Evolutionary conservation across 139 green algal species (phyloP), one percentile per base, ranked within the genome.

Genomic region (Yamagishiella unicocca): DNA sequence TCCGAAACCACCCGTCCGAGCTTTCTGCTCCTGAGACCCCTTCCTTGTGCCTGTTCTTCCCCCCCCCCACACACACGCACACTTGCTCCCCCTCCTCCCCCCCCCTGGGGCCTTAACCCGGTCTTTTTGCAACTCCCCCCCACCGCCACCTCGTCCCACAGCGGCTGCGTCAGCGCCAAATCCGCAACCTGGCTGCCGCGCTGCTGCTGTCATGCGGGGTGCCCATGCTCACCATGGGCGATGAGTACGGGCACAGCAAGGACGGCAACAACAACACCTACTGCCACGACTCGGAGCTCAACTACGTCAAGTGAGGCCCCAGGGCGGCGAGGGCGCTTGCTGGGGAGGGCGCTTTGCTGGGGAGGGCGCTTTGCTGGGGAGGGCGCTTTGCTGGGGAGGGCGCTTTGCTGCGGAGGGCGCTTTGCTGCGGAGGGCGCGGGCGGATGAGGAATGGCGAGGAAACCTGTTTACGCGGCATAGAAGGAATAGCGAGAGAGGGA

Each of bases 211-310:
- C 96, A 0, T 91, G 98, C 72, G 97, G 97, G 21, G 95, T 99
- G 53, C 97, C 97, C 70, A 99, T 99, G 97, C 80, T 99, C 0
- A 86, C 90, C 66, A 99, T 99, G 97, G 97, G 97, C 0, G 97
- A 99, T 85, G 97, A 99, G 92, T 99, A 97, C 86, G 96, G 95
- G 1, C 97, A 99, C 94, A 96, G 91, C 89, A 99, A 98, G 90
- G 86, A 76, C 66, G 97, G 97, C 82, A 99, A 99, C 93, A 99
- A 99, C 93, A 99, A 99, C 95, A 99, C 97, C 29, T 99, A 99
- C 94, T 99, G 97, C 94, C 97, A 99, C 89, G 97, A 99, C 94
- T 93, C 86, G 9, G 53, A 88, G 50, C 90, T 99, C 55, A 99
- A 99, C 82, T 87, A 87, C 82, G 10, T 87, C n/a, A n/a, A n/a